These are phyloP conservation scores for Phytopythium ostracodes DNA, from an alignment of 352 stramenopile species.

Conservation along the genomic window DNA sequence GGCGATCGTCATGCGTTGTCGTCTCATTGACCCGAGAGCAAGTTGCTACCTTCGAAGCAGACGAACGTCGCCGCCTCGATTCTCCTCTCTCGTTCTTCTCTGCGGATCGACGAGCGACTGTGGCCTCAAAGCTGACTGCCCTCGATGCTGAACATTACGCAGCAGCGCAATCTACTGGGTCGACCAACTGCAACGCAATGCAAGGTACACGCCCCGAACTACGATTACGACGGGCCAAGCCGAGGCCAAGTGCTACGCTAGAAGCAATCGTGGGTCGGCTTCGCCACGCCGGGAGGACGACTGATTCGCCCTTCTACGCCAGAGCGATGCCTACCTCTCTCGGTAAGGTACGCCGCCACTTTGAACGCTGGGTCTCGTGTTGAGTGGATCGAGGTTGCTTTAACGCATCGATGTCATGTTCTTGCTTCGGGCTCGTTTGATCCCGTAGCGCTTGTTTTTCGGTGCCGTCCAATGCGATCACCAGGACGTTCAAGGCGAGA, in stretches of 20 bases:
- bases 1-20: conserved; percentile 11
- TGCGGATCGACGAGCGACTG: background rate
- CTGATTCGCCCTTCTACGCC: conserved; percentile 11
- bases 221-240: background rate
- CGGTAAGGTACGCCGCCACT: conserved; percentile 26
- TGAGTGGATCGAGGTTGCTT: too few species aligned
- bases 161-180: background rate
- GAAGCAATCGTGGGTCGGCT: conserved; percentile 16
- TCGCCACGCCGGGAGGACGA: background rate
- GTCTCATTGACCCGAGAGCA: conserved; percentile 10
- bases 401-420: background rate
- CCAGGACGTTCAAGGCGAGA: background rate
- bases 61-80: background rate
- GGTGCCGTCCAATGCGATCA: conserved; percentile 15
- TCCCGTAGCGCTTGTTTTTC: conserved; percentile 33
- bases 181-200: background rate
- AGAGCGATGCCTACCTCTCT: conserved; percentile 29
- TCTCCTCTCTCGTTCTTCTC: background rate
- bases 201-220: background rate
- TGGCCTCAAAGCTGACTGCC: background rate
- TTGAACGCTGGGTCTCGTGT: background rate
- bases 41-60: conserved; percentile 13
- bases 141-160: background rate
- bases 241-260: conserved; percentile 13
- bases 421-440: background rate